Conservation (phyloP, 495 filamentous ascomycete species). For the Trichoderma reesei region DNA sequence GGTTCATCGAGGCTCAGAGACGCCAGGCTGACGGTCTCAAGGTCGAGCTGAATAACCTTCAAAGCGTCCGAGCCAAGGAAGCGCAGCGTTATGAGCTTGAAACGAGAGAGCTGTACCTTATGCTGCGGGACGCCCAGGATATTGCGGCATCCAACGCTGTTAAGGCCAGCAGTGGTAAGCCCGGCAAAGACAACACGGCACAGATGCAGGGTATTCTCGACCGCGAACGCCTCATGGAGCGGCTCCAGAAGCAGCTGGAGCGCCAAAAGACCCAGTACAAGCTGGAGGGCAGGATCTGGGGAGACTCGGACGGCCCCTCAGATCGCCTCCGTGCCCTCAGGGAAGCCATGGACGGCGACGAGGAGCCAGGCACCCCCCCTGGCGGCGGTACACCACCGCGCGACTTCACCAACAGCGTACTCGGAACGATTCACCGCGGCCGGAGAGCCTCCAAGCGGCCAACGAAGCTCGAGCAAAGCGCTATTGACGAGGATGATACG, state of each 20-base stretch:
- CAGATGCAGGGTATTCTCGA: slow-evolving; percentile 90
- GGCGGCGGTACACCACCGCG: slow-evolving; percentile 22
- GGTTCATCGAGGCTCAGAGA: slow-evolving; percentile 78
- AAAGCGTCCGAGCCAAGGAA: slow-evolving; percentile 79
- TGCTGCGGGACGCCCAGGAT: slow-evolving; percentile 96
- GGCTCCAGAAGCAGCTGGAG: slow-evolving; percentile 89
- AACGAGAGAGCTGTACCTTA: slow-evolving; percentile 92
- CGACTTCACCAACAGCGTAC: slow-evolving; percentile 45
- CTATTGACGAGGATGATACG: slow-evolving; percentile 22
- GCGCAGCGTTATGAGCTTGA: slow-evolving; percentile 91
- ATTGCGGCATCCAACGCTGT: slow-evolving; percentile 80
- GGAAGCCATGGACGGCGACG: slow-evolving; percentile 79
- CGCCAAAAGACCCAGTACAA: slow-evolving; percentile 97
- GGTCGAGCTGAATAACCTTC: slow-evolving; percentile 78
- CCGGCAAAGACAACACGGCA: slow-evolving; percentile 53
- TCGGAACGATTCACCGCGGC: slow-evolving; percentile 52
- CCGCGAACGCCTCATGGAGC: slow-evolving; percentile 80
- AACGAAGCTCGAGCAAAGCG: slow-evolving; percentile 29
- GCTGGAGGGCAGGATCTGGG: slow-evolving; percentile 91
- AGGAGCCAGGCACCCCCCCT: slow-evolving; percentile 20
- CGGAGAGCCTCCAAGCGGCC: slow-evolving; percentile 45
- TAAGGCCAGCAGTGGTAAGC: slow-evolving; percentile 43
- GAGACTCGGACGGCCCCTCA: slow-evolving; percentile 70
- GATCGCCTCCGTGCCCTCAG: slow-evolving; percentile 85
- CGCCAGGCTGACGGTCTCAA: slow-evolving; percentile 81